Conservation (phyloP, 345 rosid species). For the Citrus inodora region DNA sequence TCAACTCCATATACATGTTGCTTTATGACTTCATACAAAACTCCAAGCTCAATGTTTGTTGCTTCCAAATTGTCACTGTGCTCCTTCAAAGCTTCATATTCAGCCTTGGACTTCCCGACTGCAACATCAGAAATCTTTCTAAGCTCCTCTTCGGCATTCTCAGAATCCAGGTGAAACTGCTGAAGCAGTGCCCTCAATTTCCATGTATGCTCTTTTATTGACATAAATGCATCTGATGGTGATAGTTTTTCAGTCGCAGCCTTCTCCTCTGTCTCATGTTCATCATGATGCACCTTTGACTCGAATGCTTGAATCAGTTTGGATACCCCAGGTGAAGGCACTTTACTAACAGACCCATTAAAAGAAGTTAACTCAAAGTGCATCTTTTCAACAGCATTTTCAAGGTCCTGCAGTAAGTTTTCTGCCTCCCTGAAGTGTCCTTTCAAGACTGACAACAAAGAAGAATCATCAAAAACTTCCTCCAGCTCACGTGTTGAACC, state of each 20-base stretch:
- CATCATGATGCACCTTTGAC: conserved; percentile 55
- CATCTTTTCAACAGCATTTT: conserved; percentile 47
- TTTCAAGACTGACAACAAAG: conserved; percentile 38
- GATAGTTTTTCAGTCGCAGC: conserved; percentile 32
- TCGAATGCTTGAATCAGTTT: conserved; percentile 83
- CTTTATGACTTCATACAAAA: conserved; percentile 61
- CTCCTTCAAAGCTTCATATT: conserved; percentile 46
- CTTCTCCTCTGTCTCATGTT: conserved; percentile 42
- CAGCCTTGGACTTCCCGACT: conserved; percentile 40
- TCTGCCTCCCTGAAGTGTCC: conserved; percentile 54
- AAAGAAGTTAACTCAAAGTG: conserved; percentile 27
- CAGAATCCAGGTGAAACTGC: conserved; percentile 53
- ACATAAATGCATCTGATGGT: conserved; percentile 37
- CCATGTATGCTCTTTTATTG: conserved; percentile 42
- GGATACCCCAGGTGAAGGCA: conserved; percentile 50
- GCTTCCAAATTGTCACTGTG: conserved; percentile 49
- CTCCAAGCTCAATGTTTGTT: conserved; percentile 48
- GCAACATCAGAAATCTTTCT: conserved; percentile 29
- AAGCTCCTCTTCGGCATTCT: conserved; percentile 36
- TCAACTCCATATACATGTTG: conserved; percentile 39
- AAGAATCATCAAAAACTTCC: conserved; percentile 36
- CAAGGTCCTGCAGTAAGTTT: conserved; percentile 51
- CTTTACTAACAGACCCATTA: conserved; percentile 38
- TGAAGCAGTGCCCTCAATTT: conserved; percentile 50
- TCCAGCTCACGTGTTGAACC: conserved; percentile 15